Conservation (phyloP, 23 red algal species). For the Agarophyton chilense region DNA sequence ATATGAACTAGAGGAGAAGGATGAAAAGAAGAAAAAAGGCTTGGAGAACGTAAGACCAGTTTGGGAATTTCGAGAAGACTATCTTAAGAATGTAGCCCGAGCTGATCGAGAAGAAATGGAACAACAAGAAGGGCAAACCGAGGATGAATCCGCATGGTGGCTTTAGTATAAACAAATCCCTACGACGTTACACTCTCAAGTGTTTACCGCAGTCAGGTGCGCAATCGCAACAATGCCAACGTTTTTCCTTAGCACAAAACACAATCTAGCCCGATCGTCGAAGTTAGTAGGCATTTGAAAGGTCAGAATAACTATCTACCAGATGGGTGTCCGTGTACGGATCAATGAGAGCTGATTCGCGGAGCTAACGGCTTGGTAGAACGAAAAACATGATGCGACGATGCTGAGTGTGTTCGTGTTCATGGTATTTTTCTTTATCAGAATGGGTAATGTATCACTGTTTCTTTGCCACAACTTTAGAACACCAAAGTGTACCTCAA, state of each 20-base stretch:
- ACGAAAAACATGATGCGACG: neutral
- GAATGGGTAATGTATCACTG: neutral
- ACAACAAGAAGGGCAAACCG: neutral
- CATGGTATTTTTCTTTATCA: neutral
- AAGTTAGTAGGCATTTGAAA: too few relatives aligned
- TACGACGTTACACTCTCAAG: too few relatives aligned
- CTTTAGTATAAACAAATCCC: neutral
- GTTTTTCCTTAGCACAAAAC: too few relatives aligned
- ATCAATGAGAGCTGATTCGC: too few relatives aligned
- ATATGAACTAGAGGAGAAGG: constrained; percentile 29
- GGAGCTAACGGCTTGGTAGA: neutral
- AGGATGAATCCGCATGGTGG: constrained; percentile 31
- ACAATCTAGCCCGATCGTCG: too few relatives aligned
- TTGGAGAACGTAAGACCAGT: constrained; percentile 24
- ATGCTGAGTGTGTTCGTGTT: neutral
- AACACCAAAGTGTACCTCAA: neutral
- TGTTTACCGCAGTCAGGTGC: too few relatives aligned
- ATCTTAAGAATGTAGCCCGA: constrained; percentile 30
- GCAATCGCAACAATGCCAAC: too few relatives aligned
- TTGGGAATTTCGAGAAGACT: constrained; percentile 67
- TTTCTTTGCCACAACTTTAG: neutral
- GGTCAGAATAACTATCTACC: too few relatives aligned
- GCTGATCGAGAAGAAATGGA: constrained; percentile 37
- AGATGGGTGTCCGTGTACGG: too few relatives aligned
- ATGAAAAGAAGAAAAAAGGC: neutral